These are phyloP conservation scores for Acer campestre DNA, from an alignment of 345 rosid genomes.

Conservation along the genomic window DNA sequence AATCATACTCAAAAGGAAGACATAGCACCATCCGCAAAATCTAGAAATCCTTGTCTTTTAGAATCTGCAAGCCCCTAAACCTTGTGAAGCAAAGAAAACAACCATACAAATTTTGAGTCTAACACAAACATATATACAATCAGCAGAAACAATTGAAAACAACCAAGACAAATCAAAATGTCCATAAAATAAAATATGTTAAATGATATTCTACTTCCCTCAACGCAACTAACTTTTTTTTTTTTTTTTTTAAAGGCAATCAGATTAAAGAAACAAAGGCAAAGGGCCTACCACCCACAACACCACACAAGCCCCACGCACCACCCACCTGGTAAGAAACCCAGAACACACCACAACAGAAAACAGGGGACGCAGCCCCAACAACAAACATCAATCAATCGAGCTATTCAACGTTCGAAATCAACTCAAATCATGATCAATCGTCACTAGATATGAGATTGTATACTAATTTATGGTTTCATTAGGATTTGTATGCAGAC, in stretches of 20 bases:
- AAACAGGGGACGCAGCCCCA: too few relatives aligned
- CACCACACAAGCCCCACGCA: too few relatives aligned
- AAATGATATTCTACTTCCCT: too few relatives aligned
- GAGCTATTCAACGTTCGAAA: neutral
- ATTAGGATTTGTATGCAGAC: too few relatives aligned
- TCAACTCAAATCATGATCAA: neutral
- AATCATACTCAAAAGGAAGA: neutral
- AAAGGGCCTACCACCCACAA: too few relatives aligned
- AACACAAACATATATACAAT: neutral
- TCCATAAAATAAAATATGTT: neutral
- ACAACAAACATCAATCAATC: neutral
- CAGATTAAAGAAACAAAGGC: too few relatives aligned
- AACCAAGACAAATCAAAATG: neutral
- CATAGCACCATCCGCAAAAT: slow-evolving; percentile 38
- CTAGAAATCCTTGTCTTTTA: slow-evolving; percentile 82
- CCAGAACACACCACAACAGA: too few relatives aligned
- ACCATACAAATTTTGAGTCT: neutral
- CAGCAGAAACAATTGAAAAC: neutral
- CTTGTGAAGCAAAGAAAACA: slow-evolving; percentile 27
- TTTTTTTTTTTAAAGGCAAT: too few relatives aligned
- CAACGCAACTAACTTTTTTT: neutral
- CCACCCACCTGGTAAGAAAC: too few relatives aligned
- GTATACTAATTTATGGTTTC: too few relatives aligned
- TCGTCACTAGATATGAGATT: neutral
- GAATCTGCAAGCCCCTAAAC: slow-evolving; percentile 91